These are phyloP conservation scores for Bryoglossum gracile DNA, from an alignment of 495 filamentous ascomycete species.

Conservation along the genomic window DNA sequence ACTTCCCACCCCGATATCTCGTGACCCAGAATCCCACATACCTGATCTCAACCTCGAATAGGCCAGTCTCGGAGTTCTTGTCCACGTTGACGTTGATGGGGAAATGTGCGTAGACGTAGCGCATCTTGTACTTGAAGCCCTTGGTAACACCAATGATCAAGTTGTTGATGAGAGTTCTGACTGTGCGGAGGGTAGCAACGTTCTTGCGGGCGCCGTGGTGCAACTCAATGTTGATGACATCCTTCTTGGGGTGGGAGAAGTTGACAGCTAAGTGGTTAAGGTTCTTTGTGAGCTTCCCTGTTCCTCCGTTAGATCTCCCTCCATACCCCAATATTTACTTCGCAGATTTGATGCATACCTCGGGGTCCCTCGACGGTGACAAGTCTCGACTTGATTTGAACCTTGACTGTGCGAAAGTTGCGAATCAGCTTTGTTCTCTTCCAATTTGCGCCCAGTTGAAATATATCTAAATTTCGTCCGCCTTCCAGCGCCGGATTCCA, in stretches of 20 bases:
- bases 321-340: conserved; percentile 1
- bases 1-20: conserved; percentile 8
- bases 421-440: conserved; percentile 31
- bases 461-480: neutral
- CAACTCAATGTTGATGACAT: conserved; percentile 87
- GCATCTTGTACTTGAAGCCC: conserved; percentile 99
- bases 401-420: conserved; percentile 62
- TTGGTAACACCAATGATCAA: conserved; percentile 94
- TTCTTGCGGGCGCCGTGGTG: conserved; percentile 97
- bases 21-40: conserved; percentile 42
- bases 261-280: conserved; percentile 92
- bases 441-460: conserved; percentile 11
- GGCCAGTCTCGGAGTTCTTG: conserved; percentile 85
- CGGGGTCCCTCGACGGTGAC: conserved; percentile 95
- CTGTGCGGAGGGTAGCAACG: conserved; percentile 94
- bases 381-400: conserved; percentile 88
- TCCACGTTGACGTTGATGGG: conserved; percentile 99
- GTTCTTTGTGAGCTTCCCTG: conserved; percentile 91
- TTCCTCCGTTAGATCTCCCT: conserved; percentile 21
- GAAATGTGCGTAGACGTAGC: conserved; percentile 99
- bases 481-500: neutral
- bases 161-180: conserved; percentile 96
- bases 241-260: conserved; percentile 76
- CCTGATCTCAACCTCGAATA: conserved; percentile 93
- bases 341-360: conserved; percentile 43